Percentiles rank a stretch among this genome's conserved stretches.
phyloP scores from a whole-genome alignment of 2,329 filamentous ascomycete genomes.

The Zarea fungicola region DNA sequence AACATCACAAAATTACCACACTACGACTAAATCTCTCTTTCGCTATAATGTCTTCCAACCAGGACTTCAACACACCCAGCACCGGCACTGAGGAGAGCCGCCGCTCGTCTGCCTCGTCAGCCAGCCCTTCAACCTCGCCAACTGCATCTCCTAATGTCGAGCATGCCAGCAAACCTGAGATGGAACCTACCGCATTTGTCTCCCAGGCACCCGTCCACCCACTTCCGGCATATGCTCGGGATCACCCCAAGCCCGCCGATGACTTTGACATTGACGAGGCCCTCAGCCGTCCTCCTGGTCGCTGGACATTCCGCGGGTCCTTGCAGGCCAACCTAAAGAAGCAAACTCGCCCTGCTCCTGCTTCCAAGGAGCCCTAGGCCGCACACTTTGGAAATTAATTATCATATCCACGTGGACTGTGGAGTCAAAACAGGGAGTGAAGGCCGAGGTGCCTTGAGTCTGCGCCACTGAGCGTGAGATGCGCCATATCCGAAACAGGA shows the following conservation, averaged over 20 bases:
- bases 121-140: background rate
- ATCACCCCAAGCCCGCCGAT: conserved; percentile 35
- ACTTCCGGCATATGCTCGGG: conserved; percentile 29
- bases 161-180: conserved; percentile 6
- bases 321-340: conserved; percentile 25
- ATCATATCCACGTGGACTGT: too few relatives aligned
- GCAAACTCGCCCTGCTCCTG: conserved; percentile 12
- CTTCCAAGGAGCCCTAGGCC: too few relatives aligned
- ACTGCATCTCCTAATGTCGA: background rate
- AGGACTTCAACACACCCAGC: background rate
- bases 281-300: conserved; percentile 38
- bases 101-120: background rate
- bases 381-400: too few relatives aligned
- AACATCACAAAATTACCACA: background rate
- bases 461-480: too few relatives aligned
- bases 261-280: conserved; percentile 39
- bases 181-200: background rate
- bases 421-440: too few relatives aligned
- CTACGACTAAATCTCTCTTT: background rate
- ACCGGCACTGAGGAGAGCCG: background rate
- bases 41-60: background rate
- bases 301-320: conserved; percentile 35
- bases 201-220: conserved; percentile 23
- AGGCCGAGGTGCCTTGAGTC: too few relatives aligned
- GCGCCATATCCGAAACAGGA: too few relatives aligned